phyloP scores from a whole-genome alignment of 2,329 filamentous ascomycete species.

The Geoglossum cookeanum region DNA sequence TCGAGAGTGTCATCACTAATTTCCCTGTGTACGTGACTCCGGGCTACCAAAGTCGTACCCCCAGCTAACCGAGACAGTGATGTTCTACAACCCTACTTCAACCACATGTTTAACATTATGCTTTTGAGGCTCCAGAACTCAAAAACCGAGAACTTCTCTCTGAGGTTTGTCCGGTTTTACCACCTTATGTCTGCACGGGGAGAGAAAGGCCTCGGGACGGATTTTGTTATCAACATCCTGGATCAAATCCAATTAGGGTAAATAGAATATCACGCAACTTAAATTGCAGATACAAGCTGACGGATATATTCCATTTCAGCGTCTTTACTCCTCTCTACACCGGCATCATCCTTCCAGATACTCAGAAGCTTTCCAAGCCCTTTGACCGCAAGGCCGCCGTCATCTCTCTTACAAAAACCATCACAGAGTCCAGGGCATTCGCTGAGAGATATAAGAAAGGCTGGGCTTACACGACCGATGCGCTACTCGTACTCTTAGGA shows the following conservation, averaged over 20 bases:
- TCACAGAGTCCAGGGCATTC: slow-evolving; percentile 73
- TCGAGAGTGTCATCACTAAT: slow-evolving; percentile 58
- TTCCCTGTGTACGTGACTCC: slow-evolving; percentile 46
- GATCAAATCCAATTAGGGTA: slow-evolving; percentile 57
- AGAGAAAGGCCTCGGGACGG: slow-evolving; percentile 68
- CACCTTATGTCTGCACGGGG: slow-evolving; percentile 70
- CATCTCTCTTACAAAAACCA: slow-evolving; percentile 78
- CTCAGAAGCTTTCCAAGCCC: slow-evolving; percentile 70
- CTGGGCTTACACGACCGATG: slow-evolving; percentile 78
- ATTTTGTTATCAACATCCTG: slow-evolving; percentile 77
- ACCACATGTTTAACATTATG: slow-evolving; percentile 61
- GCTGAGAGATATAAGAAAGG: slow-evolving; percentile 67
- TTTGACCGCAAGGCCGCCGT: slow-evolving; percentile 87
- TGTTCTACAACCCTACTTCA: slow-evolving; percentile 56
- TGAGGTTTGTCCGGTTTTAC: slow-evolving; percentile 85
- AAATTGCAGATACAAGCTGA: slow-evolving; percentile 7
- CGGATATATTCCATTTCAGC: slow-evolving; percentile 18
- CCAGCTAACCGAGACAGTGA: slow-evolving; percentile 23
- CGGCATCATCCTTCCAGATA: slow-evolving; percentile 69
- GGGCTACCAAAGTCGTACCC: neutral
- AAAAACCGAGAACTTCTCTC: slow-evolving; percentile 67
- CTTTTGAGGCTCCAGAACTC: slow-evolving; percentile 52
- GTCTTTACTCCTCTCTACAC: slow-evolving; percentile 77
- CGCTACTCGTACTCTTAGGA: slow-evolving; percentile 72
- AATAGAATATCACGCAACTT: slow-evolving; percentile 10